Evolutionary conservation across 1,284 basidiomycete genomes (phyloP), one percentile per base, ranked within the genome.

Genomic region (Ganoderma multipileum): DNA sequence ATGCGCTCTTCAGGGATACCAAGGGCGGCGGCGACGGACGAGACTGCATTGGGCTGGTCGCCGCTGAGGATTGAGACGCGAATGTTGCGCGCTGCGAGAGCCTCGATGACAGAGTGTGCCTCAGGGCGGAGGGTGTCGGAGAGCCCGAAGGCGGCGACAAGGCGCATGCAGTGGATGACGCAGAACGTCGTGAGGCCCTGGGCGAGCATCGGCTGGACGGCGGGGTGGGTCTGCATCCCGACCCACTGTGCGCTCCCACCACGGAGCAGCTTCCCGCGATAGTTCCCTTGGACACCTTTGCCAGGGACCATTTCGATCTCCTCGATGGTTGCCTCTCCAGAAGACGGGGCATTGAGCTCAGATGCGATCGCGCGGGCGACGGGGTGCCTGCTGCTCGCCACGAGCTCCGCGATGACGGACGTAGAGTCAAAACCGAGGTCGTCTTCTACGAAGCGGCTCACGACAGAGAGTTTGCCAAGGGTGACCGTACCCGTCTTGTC

Each of bases 11-110:
- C 75, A 0, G 79, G 76, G 12, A 88, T 81, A 26, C 80, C 80
- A 52, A 87, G 77, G 26, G 73, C 72, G 52, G 75, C 69, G 1
- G 86, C 87, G 66, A 89, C 82, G 3, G 81, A 81, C 16, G 79
- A 78, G 0, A 87, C 89, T 28, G 88, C 87, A 44, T 81, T 76
- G 36, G 81, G 77, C 62, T 87, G 83, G 78, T 91, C 88, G 0
- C 88, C 89, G 63, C 84, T 85, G 60, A 88, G 80, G 74, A 90
- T 84, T 68, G 82, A 84, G 26, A 86, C 78, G 11, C 80, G 75
- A 61, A 84, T 81, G 18, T 83, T 81, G 14, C 78, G 78, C 26
- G 71, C 66, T 23, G 75, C 71, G 41, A 90, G 83, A 12, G 74
- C 69, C 8, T 75, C 66, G 16, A 90, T 76, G 12, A 86, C 80